phyloP scores from a whole-genome alignment of 2,329 filamentous ascomycete genomes.

The Geoglossum cookeanum region DNA sequence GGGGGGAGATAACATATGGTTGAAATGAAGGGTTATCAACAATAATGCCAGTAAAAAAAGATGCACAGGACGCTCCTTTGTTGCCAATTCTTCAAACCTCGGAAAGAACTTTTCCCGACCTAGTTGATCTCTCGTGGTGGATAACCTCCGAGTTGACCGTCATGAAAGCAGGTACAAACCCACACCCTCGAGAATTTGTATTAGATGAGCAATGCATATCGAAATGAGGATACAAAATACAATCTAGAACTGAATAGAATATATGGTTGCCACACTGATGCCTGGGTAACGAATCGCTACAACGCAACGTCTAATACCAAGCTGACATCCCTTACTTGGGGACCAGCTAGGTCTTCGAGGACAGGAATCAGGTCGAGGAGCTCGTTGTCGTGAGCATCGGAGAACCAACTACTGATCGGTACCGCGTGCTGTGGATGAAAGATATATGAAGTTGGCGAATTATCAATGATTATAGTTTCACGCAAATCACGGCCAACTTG shows the following conservation, averaged over 20 bases:
- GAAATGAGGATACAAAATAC: constrained; percentile 2
- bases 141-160: background rate
- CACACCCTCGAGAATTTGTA: background rate
- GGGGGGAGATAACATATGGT: background rate
- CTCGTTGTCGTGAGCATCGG: constrained; percentile 97
- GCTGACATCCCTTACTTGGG: constrained; percentile 87
- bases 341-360: constrained; percentile 81
- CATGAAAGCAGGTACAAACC: background rate
- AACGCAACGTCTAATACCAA: constrained; percentile 80
- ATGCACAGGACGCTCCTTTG: constrained; percentile 2
- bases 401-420: constrained; percentile 99
- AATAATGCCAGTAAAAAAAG: background rate
- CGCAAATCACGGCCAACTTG: constrained; percentile 89
- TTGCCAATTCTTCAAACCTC: background rate
- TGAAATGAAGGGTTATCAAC: background rate
- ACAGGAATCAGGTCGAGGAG: constrained; percentile 92
- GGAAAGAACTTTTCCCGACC: background rate
- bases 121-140: background rate
- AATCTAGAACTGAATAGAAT: constrained; percentile 1
- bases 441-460: constrained; percentile 97
- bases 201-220: constrained; percentile 2
- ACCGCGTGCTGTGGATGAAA: constrained; percentile 98
- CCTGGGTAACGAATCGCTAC: constrained; percentile 20
- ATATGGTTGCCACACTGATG: background rate
- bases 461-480: constrained; percentile 99